These are phyloP conservation scores for Candida multigemmis DNA, from an alignment of 805 yeast genomes.

Conservation along the genomic window DNA sequence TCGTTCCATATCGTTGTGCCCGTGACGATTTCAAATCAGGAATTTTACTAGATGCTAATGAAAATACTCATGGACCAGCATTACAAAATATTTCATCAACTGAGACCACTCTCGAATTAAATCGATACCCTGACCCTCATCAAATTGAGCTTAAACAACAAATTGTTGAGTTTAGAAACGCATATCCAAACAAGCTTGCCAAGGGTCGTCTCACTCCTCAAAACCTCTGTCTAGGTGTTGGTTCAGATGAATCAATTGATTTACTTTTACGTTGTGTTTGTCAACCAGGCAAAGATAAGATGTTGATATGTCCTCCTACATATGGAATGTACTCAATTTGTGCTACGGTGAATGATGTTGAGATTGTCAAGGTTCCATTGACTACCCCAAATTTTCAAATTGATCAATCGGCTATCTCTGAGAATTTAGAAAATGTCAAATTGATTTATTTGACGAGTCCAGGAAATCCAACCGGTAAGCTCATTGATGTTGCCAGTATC, in stretches of 20 bases:
- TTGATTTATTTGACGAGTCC: conserved; percentile 85
- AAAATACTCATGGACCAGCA: conserved; percentile 89
- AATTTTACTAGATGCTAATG: conserved; percentile 87
- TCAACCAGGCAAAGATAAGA: conserved; percentile 71
- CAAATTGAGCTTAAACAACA: conserved; percentile 68
- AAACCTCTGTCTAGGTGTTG: conserved; percentile 89
- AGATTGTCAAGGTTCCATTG: conserved; percentile 65
- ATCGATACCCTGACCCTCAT: conserved; percentile 97
- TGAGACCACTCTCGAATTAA: conserved; percentile 50
- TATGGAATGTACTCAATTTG: conserved; percentile 95
- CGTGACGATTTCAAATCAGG: conserved; percentile 92
- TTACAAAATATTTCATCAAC: conserved; percentile 31
- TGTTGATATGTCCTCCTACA: conserved; percentile 88
- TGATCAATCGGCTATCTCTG: conserved; percentile 46
- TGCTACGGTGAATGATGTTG: conserved; percentile 84
- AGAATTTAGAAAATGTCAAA: conserved; percentile 49
- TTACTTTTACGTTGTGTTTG: conserved; percentile 79
- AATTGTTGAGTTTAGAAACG: conserved; percentile 64
- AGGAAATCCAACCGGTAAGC: conserved; percentile 88
- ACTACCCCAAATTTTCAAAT: conserved; percentile 42
- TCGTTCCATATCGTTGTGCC: conserved; percentile 94
- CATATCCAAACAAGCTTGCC: conserved; percentile 21
- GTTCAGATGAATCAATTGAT: conserved; percentile 95
- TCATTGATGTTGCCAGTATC: conserved; percentile 33
- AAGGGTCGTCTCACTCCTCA: conserved; percentile 35